Conservation (phyloP, 2,329 filamentous ascomycete species). For the Thelonectria blattea region DNA sequence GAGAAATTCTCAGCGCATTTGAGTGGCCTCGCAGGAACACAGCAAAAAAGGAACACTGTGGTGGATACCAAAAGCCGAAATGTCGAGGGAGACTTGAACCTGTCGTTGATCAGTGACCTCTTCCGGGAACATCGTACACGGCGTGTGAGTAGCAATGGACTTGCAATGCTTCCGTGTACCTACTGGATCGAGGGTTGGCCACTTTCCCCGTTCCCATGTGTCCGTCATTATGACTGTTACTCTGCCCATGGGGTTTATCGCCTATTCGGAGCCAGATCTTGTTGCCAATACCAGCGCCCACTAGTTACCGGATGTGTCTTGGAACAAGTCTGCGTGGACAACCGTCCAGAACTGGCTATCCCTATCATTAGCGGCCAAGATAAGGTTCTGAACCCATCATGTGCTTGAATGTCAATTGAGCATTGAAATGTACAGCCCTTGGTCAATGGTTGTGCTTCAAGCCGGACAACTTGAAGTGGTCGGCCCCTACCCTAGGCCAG, state of each 20-base stretch:
- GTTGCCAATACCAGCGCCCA: constrained; percentile 50
- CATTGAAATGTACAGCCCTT: no score
- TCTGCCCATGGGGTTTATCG: constrained; percentile 58
- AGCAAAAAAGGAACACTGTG: background rate
- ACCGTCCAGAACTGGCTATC: constrained; percentile 50
- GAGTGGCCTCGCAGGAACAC: background rate
- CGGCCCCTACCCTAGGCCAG: no score
- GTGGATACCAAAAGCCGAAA: no score
- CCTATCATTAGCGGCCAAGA: constrained; percentile 49
- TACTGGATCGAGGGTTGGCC: constrained; percentile 49
- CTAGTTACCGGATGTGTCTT: constrained; percentile 54
- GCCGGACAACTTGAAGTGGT: no score
- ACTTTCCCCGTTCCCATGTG: constrained; percentile 54
- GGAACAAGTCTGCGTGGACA: constrained; percentile 54
- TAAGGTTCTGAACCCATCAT: no score
- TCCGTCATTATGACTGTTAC: constrained; percentile 57
- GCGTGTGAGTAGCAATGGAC: constrained; percentile 33
- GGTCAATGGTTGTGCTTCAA: no score
- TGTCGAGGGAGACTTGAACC: no score
- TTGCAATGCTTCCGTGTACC: constrained; percentile 37
- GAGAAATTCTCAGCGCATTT: constrained; percentile 40
- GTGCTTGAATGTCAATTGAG: no score
- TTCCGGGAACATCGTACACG: background rate
- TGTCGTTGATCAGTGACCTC: constrained; percentile 4
- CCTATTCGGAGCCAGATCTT: constrained; percentile 46